These are phyloP conservation scores for Rubia peregrina DNA, from an alignment of 305 asterid species.

Conservation along the genomic window DNA sequence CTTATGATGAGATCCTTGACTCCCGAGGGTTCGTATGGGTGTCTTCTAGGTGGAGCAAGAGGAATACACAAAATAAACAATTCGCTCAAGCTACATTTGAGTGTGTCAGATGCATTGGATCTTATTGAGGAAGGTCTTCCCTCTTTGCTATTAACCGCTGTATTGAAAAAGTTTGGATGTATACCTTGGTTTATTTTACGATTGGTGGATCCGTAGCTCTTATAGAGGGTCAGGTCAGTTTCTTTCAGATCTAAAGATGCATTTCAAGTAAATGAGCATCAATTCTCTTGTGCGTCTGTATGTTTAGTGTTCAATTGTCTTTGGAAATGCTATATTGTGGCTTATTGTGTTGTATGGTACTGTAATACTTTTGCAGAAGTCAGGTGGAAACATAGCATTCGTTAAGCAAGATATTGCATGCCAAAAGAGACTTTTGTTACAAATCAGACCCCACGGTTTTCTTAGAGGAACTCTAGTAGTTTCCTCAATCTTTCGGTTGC, in stretches of 20 bases:
- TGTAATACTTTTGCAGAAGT: constrained; percentile 63
- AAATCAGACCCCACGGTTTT: too few species aligned
- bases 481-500: too few species aligned
- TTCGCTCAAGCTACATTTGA: constrained; percentile 93
- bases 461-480: too few species aligned
- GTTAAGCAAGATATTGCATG: constrained; percentile 30
- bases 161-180: background rate
- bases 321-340: background rate
- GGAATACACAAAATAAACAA: constrained; percentile 84
- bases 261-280: background rate
- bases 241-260: background rate
- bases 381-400: constrained; percentile 84
- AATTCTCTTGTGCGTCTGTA: background rate
- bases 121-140: constrained; percentile 79
- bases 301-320: background rate
- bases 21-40: background rate
- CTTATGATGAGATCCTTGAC: background rate
- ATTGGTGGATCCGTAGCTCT: background rate
- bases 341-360: constrained; percentile 13
- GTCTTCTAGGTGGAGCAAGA: constrained; percentile 99
- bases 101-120: constrained; percentile 90
- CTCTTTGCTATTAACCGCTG: constrained; percentile 14
- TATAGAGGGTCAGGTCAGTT: background rate
- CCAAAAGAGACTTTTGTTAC: too few species aligned
- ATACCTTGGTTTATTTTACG: background rate